These are phyloP conservation scores for Jaapia argillacea DNA, from an alignment of 768 basidiomycete genomes.

Conservation along the genomic window DNA sequence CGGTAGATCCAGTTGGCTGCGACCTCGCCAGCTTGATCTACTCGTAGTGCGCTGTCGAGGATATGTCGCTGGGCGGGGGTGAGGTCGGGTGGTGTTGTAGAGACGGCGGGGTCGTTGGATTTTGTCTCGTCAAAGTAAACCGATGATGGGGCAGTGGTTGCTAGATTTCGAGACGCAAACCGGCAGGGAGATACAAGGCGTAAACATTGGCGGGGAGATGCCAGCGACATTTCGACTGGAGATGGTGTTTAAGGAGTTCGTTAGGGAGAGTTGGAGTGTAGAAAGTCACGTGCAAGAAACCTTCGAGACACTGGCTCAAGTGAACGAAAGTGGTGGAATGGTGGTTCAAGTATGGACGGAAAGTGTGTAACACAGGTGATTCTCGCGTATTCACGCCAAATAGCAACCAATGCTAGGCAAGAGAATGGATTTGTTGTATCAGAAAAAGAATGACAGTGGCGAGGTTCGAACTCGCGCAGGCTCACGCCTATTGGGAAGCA, in stretches of 20 bases:
- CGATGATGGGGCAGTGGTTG: not conserved
- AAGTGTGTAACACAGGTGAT: not conserved
- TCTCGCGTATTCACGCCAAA: not conserved
- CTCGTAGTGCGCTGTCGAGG: conserved; percentile 65
- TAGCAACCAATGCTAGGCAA: not conserved
- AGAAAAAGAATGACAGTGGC: conserved; percentile 52
- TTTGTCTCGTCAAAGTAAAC: conserved; percentile 18
- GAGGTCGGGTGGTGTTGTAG: conserved; percentile 47
- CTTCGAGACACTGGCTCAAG: not conserved
- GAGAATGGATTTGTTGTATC: not conserved
- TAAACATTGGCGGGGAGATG: too few relatives aligned
- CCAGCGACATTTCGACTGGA: too few relatives aligned
- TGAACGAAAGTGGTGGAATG: not conserved
- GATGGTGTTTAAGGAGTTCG: too few relatives aligned
- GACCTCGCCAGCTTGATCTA: conserved; percentile 93
- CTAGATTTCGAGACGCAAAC: not conserved
- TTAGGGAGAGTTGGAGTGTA: too few relatives aligned
- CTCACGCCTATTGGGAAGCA: conserved; percentile 78
- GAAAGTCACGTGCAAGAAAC: not conserved
- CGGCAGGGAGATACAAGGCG: too few relatives aligned
- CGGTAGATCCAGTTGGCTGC: conserved; percentile 95
- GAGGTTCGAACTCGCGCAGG: conserved; percentile 91
- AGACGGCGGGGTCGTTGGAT: conserved; percentile 28
- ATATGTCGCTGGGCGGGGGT: conserved; percentile 34
- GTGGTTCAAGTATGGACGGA: not conserved